These are phyloP conservation scores for Sporothrix pallida DNA, from an alignment of 2,329 filamentous ascomycete genomes.

Conservation along the genomic window DNA sequence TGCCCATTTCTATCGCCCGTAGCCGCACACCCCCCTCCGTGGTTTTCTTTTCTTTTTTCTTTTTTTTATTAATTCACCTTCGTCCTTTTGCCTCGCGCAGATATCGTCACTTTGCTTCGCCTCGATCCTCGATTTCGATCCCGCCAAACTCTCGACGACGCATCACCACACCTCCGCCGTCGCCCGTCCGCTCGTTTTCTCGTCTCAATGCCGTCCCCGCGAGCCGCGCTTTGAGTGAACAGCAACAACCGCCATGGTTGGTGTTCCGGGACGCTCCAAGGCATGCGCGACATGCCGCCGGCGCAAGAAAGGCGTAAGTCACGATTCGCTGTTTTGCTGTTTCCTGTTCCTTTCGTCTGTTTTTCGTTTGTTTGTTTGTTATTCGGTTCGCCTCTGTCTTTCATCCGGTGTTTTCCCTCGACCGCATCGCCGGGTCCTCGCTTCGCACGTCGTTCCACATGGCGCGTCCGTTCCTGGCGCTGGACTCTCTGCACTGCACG, in stretches of 20 bases:
- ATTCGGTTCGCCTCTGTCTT: neutral
- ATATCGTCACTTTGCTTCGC: constrained; percentile 12
- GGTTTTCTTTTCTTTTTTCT: neutral
- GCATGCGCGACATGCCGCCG: constrained; percentile 39
- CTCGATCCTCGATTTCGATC: neutral
- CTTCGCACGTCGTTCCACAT: constrained; percentile 4
- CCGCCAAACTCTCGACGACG: too few species aligned
- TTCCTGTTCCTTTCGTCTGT: neutral
- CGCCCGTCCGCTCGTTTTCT: neutral
- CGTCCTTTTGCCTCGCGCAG: neutral
- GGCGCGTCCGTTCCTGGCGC: constrained; percentile 12
- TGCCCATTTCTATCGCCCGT: constrained; percentile 22
- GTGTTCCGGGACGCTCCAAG: constrained; percentile 39
- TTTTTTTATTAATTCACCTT: too few species aligned
- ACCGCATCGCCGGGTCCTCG: neutral
- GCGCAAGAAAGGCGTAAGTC: constrained; percentile 39
- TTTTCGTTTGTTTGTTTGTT: constrained; percentile 3
- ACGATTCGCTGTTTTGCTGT: too few species aligned
- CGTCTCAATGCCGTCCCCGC: constrained; percentile 32
- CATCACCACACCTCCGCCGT: neutral
- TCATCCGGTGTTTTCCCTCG: neutral
- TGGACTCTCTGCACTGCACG: neutral
- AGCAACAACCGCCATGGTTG: constrained; percentile 36
- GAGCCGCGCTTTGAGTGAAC: constrained; percentile 32
- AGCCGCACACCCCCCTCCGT: neutral